Conservation (phyloP, 1,284 basidiomycete genomes). For the Trametes polyzona region DNA sequence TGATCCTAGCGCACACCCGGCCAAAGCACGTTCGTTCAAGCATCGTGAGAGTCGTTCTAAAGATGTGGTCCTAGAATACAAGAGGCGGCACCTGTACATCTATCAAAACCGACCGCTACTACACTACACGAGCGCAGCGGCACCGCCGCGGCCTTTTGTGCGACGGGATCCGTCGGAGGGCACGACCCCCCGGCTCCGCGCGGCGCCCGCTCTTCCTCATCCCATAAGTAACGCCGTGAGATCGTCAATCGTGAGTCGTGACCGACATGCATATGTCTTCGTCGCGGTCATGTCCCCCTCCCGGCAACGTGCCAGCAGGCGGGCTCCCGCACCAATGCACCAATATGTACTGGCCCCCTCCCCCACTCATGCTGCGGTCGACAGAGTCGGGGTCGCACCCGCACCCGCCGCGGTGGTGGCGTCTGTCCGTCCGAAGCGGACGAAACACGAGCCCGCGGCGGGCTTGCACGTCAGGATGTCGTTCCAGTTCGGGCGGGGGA, state of each 20-base stretch:
- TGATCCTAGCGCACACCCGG: no score
- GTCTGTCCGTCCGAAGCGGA: constrained; percentile 36
- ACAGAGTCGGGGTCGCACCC: neutral
- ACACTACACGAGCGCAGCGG: neutral
- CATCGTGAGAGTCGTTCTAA: neutral
- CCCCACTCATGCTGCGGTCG: neutral
- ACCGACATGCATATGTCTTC: neutral
- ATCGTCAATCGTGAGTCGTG: constrained; percentile 1
- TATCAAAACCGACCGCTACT: constrained; percentile 8
- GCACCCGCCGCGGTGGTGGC: neutral
- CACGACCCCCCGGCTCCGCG: neutral
- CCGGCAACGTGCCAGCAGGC: neutral
- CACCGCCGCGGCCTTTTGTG: neutral
- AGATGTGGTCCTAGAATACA: constrained; percentile 8
- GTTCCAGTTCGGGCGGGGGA: constrained; percentile 75
- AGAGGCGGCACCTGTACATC: neutral
- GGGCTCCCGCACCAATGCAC: neutral
- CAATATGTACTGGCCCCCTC: neutral
- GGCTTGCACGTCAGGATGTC: constrained; percentile 70
- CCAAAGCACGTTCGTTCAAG: no score
- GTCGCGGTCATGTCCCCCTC: neutral
- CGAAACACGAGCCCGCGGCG: constrained; percentile 51
- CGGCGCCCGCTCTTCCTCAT: neutral
- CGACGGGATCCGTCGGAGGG: neutral
- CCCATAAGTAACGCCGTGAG: no score